Evolutionary conservation across 164 flowering plant species (phyloP), one percentile per base, ranked within the genome.

Genomic region (Echeveria elegans): DNA sequence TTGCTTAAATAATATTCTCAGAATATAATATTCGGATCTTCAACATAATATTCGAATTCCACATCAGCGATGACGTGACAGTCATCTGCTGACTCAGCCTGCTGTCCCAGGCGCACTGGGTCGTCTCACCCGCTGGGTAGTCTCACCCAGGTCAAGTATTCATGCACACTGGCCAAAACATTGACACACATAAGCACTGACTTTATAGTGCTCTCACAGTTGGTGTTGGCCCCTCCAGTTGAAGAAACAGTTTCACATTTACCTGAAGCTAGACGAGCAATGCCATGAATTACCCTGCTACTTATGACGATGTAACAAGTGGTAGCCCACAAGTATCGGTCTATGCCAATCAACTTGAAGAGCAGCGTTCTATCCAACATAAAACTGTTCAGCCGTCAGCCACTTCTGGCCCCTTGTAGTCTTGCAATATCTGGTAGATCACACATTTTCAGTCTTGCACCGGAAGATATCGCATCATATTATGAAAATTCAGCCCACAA

Each of bases 201-300:
- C n/a, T n/a, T n/a, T n/a, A n/a, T n/a, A n/a, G n/a, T n/a, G n/a
- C n/a, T n/a, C n/a, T n/a, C n/a, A n/a, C n/a, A n/a, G n/a, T n/a
- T n/a, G n/a, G n/a, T n/a, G 61, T 15, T 56, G 32, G 61, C 12
- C 61, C 31, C 61, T 56, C 72, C 18, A 14, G 32, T 14, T 59
- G 98, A 90, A 59, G 97, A 90, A 63, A 73, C 75, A 29, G 82
- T 92, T 68, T 53, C 70, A 15, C 83, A 77, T 45, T 53, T 79
- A 0, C 70, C 91, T 69, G 88, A 81, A 66, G 69, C 79, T 76
- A 86, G 83, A 70, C 82, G 88, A 68, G 31, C 79, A 64, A 79
- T 71, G 80, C 78, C 47, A n/a, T n/a, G n/a, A 83, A 70, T 74
- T 69, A 76, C 50, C 80, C 88, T 43, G 28, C 70, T 56, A 78